These are phyloP conservation scores for Trichophyton benhamiae DNA, from an alignment of 2,329 filamentous ascomycete genomes.

Conservation along the genomic window DNA sequence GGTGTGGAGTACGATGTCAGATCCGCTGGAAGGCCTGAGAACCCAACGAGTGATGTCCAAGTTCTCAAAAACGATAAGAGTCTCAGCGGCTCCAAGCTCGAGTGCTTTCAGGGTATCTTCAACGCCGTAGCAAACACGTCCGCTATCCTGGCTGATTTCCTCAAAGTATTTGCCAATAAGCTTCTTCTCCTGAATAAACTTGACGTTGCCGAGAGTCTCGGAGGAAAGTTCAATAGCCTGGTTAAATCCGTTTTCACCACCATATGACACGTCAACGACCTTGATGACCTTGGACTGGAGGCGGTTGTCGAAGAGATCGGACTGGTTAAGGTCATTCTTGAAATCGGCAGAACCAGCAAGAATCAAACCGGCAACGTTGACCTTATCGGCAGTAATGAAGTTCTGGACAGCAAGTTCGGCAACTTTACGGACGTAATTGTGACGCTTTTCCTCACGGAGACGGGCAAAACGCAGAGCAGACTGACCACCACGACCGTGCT, in stretches of 20 bases:
- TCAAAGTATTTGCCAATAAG: slow-evolving; percentile 98
- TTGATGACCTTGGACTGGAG: slow-evolving; percentile 95
- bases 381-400: slow-evolving; percentile 96
- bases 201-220: slow-evolving; percentile 96
- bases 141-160: slow-evolving; percentile 95
- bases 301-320: slow-evolving; percentile 91
- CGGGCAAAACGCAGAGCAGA: slow-evolving; percentile 98
- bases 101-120: slow-evolving; percentile 95
- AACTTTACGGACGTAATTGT: slow-evolving; percentile 99
- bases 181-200: slow-evolving; percentile 99
- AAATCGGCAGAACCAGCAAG: slow-evolving; percentile 96
- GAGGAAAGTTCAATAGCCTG: slow-evolving; percentile 92
- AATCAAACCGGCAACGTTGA: slow-evolving; percentile 91
- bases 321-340: slow-evolving; percentile 97
- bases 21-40: slow-evolving; percentile 64
- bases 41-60: slow-evolving; percentile 86
- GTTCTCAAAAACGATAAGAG: slow-evolving; percentile 92
- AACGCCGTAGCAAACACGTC: slow-evolving; percentile 93
- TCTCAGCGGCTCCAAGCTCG: slow-evolving; percentile 90
- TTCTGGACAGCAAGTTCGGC: slow-evolving; percentile 96
- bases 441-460: slow-evolving; percentile 97
- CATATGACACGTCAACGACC: slow-evolving; percentile 96
- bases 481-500: slow-evolving; percentile 99
- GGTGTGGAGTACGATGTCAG: slow-evolving; percentile 68
- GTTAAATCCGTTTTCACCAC: slow-evolving; percentile 99